A percentile compares a stretch with the other conserved stretches of the same genome.
phyloP scores from a whole-genome alignment of 2,329 filamentous ascomycete genomes.

The Fusarium sp. region DNA sequence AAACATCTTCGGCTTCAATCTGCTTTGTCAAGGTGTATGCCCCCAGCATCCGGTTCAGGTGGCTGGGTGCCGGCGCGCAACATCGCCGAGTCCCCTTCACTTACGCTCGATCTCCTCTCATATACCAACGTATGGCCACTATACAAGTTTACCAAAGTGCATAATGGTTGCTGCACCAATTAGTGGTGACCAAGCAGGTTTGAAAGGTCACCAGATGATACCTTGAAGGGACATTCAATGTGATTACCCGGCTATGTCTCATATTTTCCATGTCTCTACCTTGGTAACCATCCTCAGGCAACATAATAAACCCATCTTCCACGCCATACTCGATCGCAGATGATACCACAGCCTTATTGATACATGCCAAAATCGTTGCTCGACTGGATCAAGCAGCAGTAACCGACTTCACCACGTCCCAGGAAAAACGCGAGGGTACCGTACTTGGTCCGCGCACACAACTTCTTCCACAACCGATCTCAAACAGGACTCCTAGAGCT shows the following conservation, averaged over 20 bases:
- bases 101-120: not conserved
- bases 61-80: not conserved
- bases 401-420: not conserved
- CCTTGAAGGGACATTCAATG: not conserved
- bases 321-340: not conserved
- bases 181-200: not conserved
- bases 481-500: not conserved
- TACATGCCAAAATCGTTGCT: not conserved
- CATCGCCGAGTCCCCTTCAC: not conserved
- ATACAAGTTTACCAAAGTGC: not conserved
- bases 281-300: not conserved
- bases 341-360: not conserved
- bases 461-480: not conserved
- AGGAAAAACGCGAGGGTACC: not conserved
- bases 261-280: not conserved
- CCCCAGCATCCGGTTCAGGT: not conserved
- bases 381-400: not conserved
- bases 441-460: not conserved
- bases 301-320: not conserved
- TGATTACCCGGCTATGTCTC: not conserved
- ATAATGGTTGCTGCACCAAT: not conserved
- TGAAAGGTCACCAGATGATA: not conserved
- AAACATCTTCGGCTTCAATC: not conserved
- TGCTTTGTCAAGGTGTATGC: not conserved
- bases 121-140: not conserved